A percentile compares a stretch with the other conserved stretches of the same genome.
These are phyloP conservation scores for Epichloe brachyelytri DNA, from an alignment of 2,329 filamentous ascomycete species.

Conservation along the genomic window DNA sequence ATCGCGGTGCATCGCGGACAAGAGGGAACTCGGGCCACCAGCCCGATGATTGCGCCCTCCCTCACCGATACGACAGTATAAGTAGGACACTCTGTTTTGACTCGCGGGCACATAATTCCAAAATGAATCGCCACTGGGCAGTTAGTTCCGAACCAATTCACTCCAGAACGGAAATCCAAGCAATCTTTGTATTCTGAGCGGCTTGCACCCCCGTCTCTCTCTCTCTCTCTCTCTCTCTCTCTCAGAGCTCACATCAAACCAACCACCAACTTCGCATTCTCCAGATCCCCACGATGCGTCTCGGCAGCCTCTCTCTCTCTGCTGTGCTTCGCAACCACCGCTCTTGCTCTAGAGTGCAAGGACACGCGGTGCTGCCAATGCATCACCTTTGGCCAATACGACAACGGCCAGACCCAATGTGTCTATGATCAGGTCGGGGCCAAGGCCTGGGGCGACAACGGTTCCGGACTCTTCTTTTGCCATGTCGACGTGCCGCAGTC, in stretches of 20 bases:
- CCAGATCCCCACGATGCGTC: neutral
- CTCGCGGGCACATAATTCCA: no score
- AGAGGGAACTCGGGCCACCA: neutral
- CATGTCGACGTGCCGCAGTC: neutral
- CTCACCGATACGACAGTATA: neutral
- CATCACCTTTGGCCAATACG: neutral
- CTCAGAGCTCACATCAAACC: neutral
- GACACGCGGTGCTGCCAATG: neutral
- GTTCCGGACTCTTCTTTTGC: neutral
- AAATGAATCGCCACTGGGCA: no score
- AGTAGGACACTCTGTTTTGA: neutral
- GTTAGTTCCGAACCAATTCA: no score
- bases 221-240: neutral
- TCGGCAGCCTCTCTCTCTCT: neutral
- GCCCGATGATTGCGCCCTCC: neutral
- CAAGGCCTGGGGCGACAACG: neutral
- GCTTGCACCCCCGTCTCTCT: no score
- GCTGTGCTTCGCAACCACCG: neutral
- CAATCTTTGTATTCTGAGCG: no score
- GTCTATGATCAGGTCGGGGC: neutral
- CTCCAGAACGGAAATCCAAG: no score
- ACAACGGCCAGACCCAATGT: neutral
- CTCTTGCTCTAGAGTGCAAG: neutral
- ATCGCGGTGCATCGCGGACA: neutral
- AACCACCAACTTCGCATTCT: neutral